Evolutionary conservation across 306 rosid genomes (phyloP), one percentile per base, ranked within the genome.

Genomic region (Pterocarpus macrocarpus): DNA sequence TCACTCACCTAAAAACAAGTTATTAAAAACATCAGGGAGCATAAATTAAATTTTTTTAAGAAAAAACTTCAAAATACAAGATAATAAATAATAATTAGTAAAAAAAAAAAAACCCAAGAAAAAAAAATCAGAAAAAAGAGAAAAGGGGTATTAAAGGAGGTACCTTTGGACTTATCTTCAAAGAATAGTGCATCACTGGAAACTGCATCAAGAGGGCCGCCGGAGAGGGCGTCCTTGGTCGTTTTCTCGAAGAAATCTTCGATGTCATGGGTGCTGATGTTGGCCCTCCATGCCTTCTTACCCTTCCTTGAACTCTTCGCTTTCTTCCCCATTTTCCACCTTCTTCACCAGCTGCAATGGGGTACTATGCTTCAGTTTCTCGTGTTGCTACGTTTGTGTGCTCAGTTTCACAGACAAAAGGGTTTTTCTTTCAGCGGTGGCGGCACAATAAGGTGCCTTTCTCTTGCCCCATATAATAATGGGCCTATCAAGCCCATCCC

Each of bases 201-300:
- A 82, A 86, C 80, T 12, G 89, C 55, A 16, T 92, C 50, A 22
- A 90, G 90, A 28, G 92, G 73, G 76, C 94, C 95, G 5, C 97
- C 97, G 56, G 94, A 83, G 71, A 86, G 95, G 72, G 97, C 97
- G 59, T 92, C 95, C 75, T 87, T 92, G 0, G 95, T 94, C 1
- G 98, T 85, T 75, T 90, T 83, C 85, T 94, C 95, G 44, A 66
- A 90, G 86, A 86, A 90, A 61, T 89, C 90, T 41, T 92, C 89
- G 5, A 94, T 88, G 88, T 92, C 97, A n/a, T 81, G 85, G 0
- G 95, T 90, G 82, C 98, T 91, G 35, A 94, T 94, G 85, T 94
- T 94, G 15, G 94, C 89, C 63, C 94, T 87, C 97, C 97, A 92
- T 30, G 94, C 93, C 84, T 94, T 94, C 89, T 91, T 92, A 35